These are phyloP conservation scores for Murraya koenigii DNA, from an alignment of 345 rosid genomes.

Conservation along the genomic window DNA sequence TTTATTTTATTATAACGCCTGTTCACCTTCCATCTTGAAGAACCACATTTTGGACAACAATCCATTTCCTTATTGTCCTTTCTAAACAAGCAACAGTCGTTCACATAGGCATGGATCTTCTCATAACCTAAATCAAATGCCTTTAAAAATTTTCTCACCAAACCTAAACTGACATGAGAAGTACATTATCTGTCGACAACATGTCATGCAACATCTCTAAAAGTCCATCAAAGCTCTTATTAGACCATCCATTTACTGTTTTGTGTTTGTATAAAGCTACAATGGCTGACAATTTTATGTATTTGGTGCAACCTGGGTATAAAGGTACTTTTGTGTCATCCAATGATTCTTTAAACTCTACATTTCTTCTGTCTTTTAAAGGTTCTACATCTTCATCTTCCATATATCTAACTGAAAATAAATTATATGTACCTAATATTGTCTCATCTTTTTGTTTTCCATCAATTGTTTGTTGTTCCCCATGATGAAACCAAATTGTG, in stretches of 20 bases:
- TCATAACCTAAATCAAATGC: not conserved
- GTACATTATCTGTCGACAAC: no score
- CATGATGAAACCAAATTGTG: not conserved
- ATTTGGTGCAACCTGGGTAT: not conserved
- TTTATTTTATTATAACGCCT: no score
- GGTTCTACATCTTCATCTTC: not conserved
- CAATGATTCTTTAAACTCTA: not conserved
- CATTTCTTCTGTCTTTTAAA: not conserved
- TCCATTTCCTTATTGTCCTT: no score
- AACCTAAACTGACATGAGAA: no score
- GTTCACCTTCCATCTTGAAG: no score
- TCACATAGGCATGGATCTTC: not conserved
- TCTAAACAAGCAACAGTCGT: no score
- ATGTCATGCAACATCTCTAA: no score
- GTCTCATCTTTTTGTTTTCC: not conserved
- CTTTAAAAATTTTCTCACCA: not conserved
- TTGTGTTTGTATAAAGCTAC: no score
- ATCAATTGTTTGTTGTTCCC: not conserved
- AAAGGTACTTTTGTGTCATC: not conserved
- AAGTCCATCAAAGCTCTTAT: no score
- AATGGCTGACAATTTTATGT: no score
- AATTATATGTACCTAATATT: not conserved
- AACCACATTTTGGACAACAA: no score
- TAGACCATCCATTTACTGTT: no score
- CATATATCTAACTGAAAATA: not conserved